Evolutionary conservation across 2,329 filamentous ascomycete genomes (phyloP).

Genomic region (Aspergillus sojae): DNA sequence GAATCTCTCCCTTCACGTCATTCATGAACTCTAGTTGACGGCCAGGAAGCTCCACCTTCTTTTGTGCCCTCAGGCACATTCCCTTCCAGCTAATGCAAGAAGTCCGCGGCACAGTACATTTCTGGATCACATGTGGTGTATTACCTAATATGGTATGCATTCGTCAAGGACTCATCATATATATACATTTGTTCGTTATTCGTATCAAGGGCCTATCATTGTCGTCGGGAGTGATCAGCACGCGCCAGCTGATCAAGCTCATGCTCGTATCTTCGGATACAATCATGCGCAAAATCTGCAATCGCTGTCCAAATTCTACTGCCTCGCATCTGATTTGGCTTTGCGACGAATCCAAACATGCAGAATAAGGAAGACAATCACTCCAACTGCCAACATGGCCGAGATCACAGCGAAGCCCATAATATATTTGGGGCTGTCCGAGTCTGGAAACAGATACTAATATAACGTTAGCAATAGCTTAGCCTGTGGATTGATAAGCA

Average conservation of each 20-base stretch:
- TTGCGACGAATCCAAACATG: slow-evolving; percentile 29
- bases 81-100: background rate
- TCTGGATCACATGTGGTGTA: background rate
- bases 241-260: background rate
- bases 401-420: slow-evolving; percentile 47
- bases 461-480: background rate
- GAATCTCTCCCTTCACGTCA: background rate
- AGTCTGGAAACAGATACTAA: slow-evolving; percentile 52
- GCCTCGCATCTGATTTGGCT: background rate
- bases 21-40: background rate
- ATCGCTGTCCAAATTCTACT: background rate
- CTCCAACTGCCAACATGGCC: slow-evolving; percentile 35
- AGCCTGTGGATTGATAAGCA: background rate
- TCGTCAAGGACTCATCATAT: background rate
- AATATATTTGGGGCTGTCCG: slow-evolving; percentile 54
- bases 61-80: background rate
- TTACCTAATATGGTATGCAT: background rate
- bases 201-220: background rate
- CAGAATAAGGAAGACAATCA: slow-evolving; percentile 29
- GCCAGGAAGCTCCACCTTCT: background rate
- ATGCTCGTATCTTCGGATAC: background rate
- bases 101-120: background rate
- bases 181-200: background rate
- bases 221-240: background rate
- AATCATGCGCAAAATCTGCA: background rate